Evolutionary conservation across 306 rosid genomes (phyloP).

Genomic region (Prunus davidiana): DNA sequence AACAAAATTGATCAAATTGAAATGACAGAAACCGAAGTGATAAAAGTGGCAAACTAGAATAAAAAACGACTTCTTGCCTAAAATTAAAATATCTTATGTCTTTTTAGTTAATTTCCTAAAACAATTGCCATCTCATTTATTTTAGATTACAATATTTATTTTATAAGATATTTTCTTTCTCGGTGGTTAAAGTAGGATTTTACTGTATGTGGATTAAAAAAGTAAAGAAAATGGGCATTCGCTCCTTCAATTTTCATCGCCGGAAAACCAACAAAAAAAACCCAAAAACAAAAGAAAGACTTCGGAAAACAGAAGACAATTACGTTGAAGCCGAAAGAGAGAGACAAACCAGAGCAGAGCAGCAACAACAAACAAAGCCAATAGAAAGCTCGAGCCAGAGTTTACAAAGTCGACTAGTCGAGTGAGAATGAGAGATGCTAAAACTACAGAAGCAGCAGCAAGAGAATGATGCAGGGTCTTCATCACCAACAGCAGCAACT

Average conservation of each 20-base stretch:
- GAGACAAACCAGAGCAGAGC: background rate
- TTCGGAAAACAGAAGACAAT: background rate
- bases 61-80: too few relatives aligned
- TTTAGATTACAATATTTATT: too few relatives aligned
- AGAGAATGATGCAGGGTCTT: conserved; percentile 67
- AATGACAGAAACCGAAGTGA: accelerated
- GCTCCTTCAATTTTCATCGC: background rate
- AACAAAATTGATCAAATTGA: too few relatives aligned
- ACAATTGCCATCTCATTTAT: too few relatives aligned
- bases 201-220: too few relatives aligned
- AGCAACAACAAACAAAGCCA: background rate
- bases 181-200: too few relatives aligned
- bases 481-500: conserved; percentile 86
- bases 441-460: background rate
- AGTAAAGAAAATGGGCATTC: too few relatives aligned
- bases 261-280: background rate
- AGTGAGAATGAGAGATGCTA: conserved; percentile 28
- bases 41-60: too few relatives aligned
- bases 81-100: too few relatives aligned
- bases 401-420: background rate
- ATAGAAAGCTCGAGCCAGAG: background rate
- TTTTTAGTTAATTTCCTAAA: too few relatives aligned
- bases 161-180: too few relatives aligned
- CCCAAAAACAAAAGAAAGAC: background rate
- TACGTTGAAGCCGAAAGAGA: background rate